Conservation (phyloP, 2,329 filamentous ascomycete genomes). For the Epichloe elymi region DNA sequence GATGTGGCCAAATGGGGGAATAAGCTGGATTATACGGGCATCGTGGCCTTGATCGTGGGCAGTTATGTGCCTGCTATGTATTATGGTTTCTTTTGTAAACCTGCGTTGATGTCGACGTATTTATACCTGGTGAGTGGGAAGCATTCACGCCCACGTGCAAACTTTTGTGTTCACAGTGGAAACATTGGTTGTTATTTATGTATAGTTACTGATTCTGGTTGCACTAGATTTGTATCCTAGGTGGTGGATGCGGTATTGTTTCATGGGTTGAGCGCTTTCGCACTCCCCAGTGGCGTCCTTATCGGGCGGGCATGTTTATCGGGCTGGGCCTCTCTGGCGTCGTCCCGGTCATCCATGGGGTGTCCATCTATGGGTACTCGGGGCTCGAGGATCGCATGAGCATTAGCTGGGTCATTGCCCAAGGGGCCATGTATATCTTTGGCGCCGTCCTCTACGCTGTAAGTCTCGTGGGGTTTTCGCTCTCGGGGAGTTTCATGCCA, state of each 20-base stretch:
- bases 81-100: conserved; percentile 69
- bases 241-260: conserved; percentile 60
- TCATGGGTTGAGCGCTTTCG: conserved; percentile 75
- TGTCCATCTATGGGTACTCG: conserved; percentile 51
- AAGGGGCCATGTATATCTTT: conserved; percentile 73
- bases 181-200: not conserved
- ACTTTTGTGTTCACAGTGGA: not conserved
- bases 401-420: conserved; percentile 63
- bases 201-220: not conserved
- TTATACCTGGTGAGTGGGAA: conserved; percentile 53
- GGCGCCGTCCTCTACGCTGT: conserved; percentile 81
- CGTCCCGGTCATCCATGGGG: conserved; percentile 68
- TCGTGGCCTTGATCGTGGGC: conserved; percentile 81
- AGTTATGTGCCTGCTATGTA: conserved; percentile 81
- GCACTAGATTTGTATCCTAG: conserved; percentile 60
- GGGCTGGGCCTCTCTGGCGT: conserved; percentile 73
- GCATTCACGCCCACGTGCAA: not conserved
- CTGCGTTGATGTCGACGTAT: conserved; percentile 54
- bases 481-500: not conserved
- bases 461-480: conserved; percentile 18
- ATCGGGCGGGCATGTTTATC: conserved; percentile 82
- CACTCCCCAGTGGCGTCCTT: conserved; percentile 69
- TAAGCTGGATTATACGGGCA: conserved; percentile 88
- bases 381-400: conserved; percentile 62
- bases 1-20: conserved; percentile 69